These are phyloP conservation scores for Emydomyces testavorans DNA, from an alignment of 2,329 filamentous ascomycete species.

Conservation along the genomic window DNA sequence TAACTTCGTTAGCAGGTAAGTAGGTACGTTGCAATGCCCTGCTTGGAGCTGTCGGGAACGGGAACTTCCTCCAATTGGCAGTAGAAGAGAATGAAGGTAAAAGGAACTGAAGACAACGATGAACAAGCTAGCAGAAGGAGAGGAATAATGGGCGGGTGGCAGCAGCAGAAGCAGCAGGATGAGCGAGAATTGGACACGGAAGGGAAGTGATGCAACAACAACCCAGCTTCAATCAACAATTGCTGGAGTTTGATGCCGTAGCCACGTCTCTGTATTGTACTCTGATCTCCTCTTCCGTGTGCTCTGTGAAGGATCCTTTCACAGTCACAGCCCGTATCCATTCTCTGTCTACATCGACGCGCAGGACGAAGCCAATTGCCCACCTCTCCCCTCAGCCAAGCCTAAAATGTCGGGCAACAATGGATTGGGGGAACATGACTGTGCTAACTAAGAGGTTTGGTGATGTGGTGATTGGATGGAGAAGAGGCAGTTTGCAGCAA, in stretches of 20 bases:
- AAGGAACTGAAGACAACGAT: background rate
- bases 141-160: background rate
- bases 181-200: too few relatives aligned
- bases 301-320: too few relatives aligned
- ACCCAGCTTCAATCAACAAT: background rate
- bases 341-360: too few relatives aligned
- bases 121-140: background rate
- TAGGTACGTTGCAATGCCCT: too few relatives aligned
- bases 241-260: background rate
- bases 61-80: too few relatives aligned
- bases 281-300: background rate
- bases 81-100: too few relatives aligned
- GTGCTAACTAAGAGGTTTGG: conserved; percentile 5
- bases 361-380: background rate
- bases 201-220: background rate
- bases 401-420: conserved; percentile 8
- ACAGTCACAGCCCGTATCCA: too few relatives aligned
- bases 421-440: background rate
- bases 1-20: background rate
- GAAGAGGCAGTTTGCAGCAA: background rate
- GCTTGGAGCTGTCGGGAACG: too few relatives aligned
- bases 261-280: background rate
- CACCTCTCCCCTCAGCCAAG: background rate
- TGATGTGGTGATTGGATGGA: conserved; percentile 10
- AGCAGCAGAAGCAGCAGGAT: background rate